Evolutionary conservation across 2,329 filamentous ascomycete genomes (phyloP).

Genomic region (Akanthomyces uredinophilus): DNA sequence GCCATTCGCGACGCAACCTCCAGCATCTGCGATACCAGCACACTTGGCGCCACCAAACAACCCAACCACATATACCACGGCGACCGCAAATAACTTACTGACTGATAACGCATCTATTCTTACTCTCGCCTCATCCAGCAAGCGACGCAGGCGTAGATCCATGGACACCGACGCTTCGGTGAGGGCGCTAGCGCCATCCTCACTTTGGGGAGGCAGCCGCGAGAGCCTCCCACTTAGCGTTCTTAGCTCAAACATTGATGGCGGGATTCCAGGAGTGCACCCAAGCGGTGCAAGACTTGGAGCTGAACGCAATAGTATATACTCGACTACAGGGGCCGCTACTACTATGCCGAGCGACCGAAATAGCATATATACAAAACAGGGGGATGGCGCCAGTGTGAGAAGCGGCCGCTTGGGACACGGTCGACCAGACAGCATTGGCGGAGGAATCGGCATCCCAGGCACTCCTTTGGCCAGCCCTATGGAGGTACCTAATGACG

Average conservation of each 20-base stretch:
- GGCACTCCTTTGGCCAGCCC: constrained; percentile 60
- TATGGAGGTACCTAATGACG: constrained; percentile 38
- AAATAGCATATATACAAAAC: constrained; percentile 72
- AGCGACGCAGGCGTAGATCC: constrained; percentile 69
- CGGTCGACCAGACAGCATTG: constrained; percentile 74
- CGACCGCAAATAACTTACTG: constrained; percentile 74
- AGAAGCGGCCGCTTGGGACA: constrained; percentile 75
- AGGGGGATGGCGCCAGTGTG: constrained; percentile 69
- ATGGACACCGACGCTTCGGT: constrained; percentile 84
- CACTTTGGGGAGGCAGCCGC: constrained; percentile 74
- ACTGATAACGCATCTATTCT: constrained; percentile 84
- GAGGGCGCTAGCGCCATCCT: constrained; percentile 75
- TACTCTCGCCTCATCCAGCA: constrained; percentile 77
- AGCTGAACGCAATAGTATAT: constrained; percentile 71
- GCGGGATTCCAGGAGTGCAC: constrained; percentile 47
- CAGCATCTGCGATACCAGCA: constrained; percentile 66
- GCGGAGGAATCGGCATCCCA: constrained; percentile 62
- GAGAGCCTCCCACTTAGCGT: constrained; percentile 76
- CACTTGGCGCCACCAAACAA: constrained; percentile 57
- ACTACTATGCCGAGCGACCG: constrained; percentile 67
- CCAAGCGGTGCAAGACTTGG: constrained; percentile 40
- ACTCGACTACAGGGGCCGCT: constrained; percentile 66
- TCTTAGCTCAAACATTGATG: constrained; percentile 64
- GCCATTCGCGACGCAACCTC: constrained; percentile 58
- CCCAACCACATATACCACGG: constrained; percentile 69